phyloP scores from a whole-genome alignment of 495 filamentous ascomycete species.

The Aspergillus affinis region DNA sequence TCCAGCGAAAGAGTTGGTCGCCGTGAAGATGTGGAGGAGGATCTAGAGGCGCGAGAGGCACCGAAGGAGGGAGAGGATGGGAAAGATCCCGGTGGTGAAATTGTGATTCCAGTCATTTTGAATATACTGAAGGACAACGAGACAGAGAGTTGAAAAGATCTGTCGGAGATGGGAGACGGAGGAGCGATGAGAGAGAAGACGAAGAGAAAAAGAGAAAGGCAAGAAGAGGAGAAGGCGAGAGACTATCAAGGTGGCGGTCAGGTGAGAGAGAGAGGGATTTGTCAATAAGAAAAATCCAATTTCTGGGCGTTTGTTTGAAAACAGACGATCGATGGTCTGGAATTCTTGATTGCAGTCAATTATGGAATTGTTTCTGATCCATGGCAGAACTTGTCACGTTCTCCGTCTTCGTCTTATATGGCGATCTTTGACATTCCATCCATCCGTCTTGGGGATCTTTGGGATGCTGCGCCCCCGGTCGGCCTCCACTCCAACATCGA shows the following conservation, averaged over 20 bases:
- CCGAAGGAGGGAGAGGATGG: slow-evolving; percentile 31
- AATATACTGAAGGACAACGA: slow-evolving; percentile 6
- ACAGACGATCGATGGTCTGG: neutral
- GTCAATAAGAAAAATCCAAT: slow-evolving; percentile 5
- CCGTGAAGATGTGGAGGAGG: slow-evolving; percentile 26
- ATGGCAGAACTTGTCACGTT: neutral
- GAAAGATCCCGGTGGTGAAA: slow-evolving; percentile 27
- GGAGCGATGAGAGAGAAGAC: slow-evolving; percentile 16
- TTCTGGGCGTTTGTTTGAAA: neutral
- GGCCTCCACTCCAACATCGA: neutral
- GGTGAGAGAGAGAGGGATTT: slow-evolving; percentile 16
- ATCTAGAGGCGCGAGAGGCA: slow-evolving; percentile 43
- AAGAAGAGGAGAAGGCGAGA: neutral
- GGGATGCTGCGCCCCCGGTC: neutral
- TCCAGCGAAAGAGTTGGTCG: slow-evolving; percentile 71
- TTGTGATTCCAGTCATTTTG: slow-evolving; percentile 26
- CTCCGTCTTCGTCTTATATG: neutral
- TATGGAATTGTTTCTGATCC: neutral
- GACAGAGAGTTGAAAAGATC: slow-evolving; percentile 4
- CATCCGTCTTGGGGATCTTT: neutral
- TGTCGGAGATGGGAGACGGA: neutral
- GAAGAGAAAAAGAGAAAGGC: neutral
- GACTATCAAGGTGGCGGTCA: slow-evolving; percentile 1
- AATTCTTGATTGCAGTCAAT: neutral
- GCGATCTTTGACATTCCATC: neutral